Conservation (phyloP, 2,329 filamentous ascomycete genomes). For the Fusarium abutilonis region DNA sequence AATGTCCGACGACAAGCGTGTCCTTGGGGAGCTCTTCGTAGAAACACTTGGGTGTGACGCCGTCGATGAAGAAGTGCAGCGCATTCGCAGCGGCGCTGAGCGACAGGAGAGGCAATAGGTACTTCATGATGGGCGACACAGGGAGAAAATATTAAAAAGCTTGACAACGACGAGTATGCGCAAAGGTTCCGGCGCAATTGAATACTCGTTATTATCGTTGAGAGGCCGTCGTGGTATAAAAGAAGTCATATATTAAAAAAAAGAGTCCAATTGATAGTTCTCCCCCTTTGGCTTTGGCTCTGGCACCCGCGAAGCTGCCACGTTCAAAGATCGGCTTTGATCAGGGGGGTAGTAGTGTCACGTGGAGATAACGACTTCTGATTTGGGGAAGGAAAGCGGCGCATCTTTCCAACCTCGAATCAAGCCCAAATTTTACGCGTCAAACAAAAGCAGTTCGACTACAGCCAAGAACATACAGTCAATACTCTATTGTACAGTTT, state of each 20-base stretch:
- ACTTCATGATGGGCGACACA: constrained; percentile 60
- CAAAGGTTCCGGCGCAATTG: constrained; percentile 29
- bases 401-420: constrained; percentile 18
- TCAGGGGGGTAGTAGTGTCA: constrained; percentile 50
- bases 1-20: constrained; percentile 94
- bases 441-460: constrained; percentile 15
- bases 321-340: constrained; percentile 57
- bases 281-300: constrained; percentile 32
- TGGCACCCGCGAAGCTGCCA: constrained; percentile 58
- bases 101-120: constrained; percentile 72
- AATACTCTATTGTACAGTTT: not conserved
- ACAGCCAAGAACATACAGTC: constrained; percentile 11
- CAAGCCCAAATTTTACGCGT: constrained; percentile 36
- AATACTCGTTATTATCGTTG: constrained; percentile 10
- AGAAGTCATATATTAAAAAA: constrained; percentile 10
- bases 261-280: constrained; percentile 25
- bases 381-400: not conserved
- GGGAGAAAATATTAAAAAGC: not conserved
- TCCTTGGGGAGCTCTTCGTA: constrained; percentile 98
- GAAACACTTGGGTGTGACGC: constrained; percentile 89
- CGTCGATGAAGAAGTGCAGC: constrained; percentile 96
- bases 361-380: constrained; percentile 46
- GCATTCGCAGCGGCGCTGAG: constrained; percentile 76
- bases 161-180: constrained; percentile 4
- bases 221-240: constrained; percentile 19